A percentile compares a stretch with the other conserved stretches of the same genome.
Conservation (phyloP, 1,284 basidiomycete species). For the Ceratobasidium sp. region DNA sequence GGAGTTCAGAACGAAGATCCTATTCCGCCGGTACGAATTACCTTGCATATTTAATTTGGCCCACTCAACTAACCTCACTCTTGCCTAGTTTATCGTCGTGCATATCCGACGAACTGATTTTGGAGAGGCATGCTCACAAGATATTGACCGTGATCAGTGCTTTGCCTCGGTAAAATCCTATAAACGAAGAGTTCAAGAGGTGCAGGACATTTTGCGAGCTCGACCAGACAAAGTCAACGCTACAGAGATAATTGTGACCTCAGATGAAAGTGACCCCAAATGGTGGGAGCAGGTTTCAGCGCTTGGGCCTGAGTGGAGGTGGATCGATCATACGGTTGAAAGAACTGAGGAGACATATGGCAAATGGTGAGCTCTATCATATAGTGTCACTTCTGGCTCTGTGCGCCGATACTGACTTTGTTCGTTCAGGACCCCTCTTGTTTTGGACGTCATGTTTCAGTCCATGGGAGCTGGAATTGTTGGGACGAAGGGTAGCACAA, state of each 20-base stretch:
- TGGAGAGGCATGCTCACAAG: conserved; percentile 52
- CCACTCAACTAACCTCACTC: no score
- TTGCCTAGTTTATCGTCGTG: conserved; percentile 66
- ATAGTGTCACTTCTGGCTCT: neutral
- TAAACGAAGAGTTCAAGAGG: conserved; percentile 67
- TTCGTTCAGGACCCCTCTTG: conserved; percentile 66
- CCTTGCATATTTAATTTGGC: no score
- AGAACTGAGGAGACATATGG: conserved; percentile 65
- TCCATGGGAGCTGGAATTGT: conserved; percentile 72
- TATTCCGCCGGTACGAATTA: conserved; percentile 11
- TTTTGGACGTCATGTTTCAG: conserved; percentile 77
- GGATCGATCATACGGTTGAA: conserved; percentile 64
- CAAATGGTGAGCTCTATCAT: conserved; percentile 63
- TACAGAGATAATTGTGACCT: conserved; percentile 72
- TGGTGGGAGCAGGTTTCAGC: conserved; percentile 73
- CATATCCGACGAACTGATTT: conserved; percentile 75
- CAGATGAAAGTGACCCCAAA: conserved; percentile 68
- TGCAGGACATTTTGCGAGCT: conserved; percentile 63
- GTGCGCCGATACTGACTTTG: conserved; percentile 41
- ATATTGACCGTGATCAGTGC: conserved; percentile 59
- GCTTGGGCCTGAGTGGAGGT: conserved; percentile 65
- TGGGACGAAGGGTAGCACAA: conserved; percentile 74
- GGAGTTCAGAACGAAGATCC: conserved; percentile 5
- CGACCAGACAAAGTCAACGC: conserved; percentile 60
- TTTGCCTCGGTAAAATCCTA: conserved; percentile 69